phyloP scores from a whole-genome alignment of 306 rosid species.

The Datisca glomerata region DNA sequence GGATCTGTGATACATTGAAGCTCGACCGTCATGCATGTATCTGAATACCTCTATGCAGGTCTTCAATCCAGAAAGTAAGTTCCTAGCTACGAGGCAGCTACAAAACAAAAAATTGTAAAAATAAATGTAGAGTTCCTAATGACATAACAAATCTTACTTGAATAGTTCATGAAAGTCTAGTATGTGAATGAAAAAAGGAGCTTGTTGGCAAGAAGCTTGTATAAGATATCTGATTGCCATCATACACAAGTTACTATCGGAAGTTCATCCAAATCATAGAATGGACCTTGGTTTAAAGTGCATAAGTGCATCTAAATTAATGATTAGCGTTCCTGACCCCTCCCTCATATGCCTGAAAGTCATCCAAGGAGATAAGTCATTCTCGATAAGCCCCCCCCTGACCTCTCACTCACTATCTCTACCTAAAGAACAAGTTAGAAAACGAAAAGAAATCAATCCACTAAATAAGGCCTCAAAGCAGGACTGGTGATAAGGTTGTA shows the following conservation, averaged over 20 bases:
- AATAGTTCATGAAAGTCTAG: not conserved
- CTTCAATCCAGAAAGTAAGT: conserved; percentile 88
- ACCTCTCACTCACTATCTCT: not conserved
- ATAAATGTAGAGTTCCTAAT: not conserved
- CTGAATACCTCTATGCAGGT: conserved; percentile 74
- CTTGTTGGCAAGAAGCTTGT: too few relatives aligned
- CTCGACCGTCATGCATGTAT: conserved; percentile 71
- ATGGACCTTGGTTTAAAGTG: too few relatives aligned
- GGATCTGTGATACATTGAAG: conserved; percentile 35
- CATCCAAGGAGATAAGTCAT: not conserved
- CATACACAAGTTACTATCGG: too few relatives aligned
- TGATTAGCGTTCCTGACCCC: too few relatives aligned
- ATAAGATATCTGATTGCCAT: too few relatives aligned
- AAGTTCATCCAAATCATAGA: too few relatives aligned
- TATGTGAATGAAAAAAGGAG: not conserved
- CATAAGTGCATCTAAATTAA: too few relatives aligned
- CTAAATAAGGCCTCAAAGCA: not conserved
- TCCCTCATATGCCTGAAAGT: not conserved
- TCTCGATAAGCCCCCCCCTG: not conserved
- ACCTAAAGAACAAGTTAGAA: too few relatives aligned
- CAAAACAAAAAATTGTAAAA: conserved; percentile 13
- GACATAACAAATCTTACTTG: not conserved
- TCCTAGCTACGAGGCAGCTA: conserved; percentile 97
- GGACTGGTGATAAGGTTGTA: too few relatives aligned
- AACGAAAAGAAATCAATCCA: not conserved